Evolutionary conservation across 148 eudicot species (phyloP).

Genomic region (Camellia japonica): DNA sequence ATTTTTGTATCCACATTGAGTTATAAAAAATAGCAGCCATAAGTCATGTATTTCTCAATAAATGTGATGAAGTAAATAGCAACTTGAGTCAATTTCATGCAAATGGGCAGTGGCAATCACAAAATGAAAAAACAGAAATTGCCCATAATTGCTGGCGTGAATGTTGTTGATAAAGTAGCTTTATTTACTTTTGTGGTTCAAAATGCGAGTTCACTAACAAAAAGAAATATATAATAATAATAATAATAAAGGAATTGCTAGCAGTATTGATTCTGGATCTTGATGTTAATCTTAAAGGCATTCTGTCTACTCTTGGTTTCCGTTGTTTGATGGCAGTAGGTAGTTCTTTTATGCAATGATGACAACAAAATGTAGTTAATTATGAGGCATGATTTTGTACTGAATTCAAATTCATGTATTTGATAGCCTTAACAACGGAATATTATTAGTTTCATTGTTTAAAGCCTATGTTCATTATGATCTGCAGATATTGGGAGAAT

Average conservation of each 20-base stretch:
- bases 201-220: no score
- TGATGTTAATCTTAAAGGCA: not conserved
- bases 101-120: not conserved
- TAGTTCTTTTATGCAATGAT: no score
- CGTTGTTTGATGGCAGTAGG: not conserved
- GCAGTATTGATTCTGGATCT: not conserved
- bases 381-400: no score
- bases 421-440: not conserved
- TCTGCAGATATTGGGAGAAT: conserved; percentile 75
- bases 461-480: conserved; percentile 3
- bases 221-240: no score
- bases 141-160: not conserved
- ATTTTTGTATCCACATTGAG: no score
- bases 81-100: not conserved
- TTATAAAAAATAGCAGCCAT: no score
- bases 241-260: no score
- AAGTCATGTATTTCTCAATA: no score
- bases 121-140: not conserved
- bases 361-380: no score
- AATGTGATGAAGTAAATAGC: no score
- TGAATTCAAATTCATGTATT: not conserved
- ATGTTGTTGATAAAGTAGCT: not conserved
- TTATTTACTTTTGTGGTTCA: not conserved
- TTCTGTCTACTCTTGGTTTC: not conserved
- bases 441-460: not conserved